Base-by-base conservation (phyloP, 1,139 yeast species). In the Pichia norvegensis region DNA sequence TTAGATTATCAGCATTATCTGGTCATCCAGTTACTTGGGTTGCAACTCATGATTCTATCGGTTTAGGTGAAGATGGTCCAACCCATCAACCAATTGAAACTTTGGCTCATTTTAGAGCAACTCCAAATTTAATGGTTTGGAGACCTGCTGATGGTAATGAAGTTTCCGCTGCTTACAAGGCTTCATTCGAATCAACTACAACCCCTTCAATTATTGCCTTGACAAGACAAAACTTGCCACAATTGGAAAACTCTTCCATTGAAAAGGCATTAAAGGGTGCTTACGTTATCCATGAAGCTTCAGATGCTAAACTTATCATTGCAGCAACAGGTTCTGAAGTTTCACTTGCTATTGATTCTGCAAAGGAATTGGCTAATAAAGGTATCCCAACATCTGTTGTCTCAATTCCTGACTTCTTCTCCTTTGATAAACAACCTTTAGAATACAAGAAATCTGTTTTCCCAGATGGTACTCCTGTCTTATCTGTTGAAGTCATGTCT, bases 131-230 rank as follows among this genome's bases (percentile, higher is more conserved):
- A 61, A 79, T 83, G 67, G 97, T 92, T 52, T 92, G 97, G 97
- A 87, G 99, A 79, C 98, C 98, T 60, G 98, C 98, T 65, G 98
- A 94, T 68, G 99, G 99, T 75, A 92, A 92, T 69, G 99, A 92
- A 76, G 83, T 85, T 57, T 85, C 97, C 57, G 99, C 97, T 64
- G 96, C 98, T 55, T 92, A 92, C 81, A 72, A 77, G 70, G 74
- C 74, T 58, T 86, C 98, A 47, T 62, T 92, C 55, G 79, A 76
- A 65, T 72, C 82, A 50, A 76, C 70, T 52, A 71, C 74, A 60
- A 87, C 95, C 48, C 98, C 99, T 57, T 77, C 94, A 51, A 73
- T 94, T 62, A 74, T 92, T 68, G 97, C 97, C 54, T 78, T 94
- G 58, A 81, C 97, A 49, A 90, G 99, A 78, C 98, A 94, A 75